Evolutionary conservation across 495 filamentous ascomycete species (phyloP), one percentile per base, ranked within the genome.

Genomic region (Aspergillus nanangensis): DNA sequence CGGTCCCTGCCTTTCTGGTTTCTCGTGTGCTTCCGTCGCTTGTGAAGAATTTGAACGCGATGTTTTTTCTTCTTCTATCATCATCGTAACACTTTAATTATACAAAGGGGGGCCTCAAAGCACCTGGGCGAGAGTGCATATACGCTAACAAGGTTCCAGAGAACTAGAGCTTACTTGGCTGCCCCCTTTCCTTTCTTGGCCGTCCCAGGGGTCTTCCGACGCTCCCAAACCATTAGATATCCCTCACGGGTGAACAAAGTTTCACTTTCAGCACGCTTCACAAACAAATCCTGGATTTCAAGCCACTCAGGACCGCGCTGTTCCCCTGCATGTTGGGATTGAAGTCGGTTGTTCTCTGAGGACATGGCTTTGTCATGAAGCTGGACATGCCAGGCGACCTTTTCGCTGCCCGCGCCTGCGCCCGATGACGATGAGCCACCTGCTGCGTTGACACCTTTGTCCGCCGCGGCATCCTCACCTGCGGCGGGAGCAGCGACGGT

Each of bases 161-260:
- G 3, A 8, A n/a, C n/a, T n/a, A n/a, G n/a, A 29, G 31, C 19
- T 45, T 42, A 56, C 43, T 51, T 55, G 36, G 54, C 50, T 8
- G 55, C 41, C 18, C 57, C 53, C 54, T 67, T 76, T n/a, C 60
- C 69, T 52, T 75, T 77, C n/a, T 55, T 62, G 21, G 71, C 65
- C 47, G 50, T 56, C 0, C 66, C 63, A n/a, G 65, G 58, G 13
- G 55, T 52, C 62, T 79, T 84, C 67, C 93, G 78, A 63, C 86
- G 77, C 75, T 98, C 93, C 93, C 93, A 98, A 43, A 98, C 81
- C 81, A 96, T 94, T 53, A 96, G 60, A 70, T 95, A 96, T 33
- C 82, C 88, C 75, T 98, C 93, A 22, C 89, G 86, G 2, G 92
- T 86, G 59, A 93, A 95, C 55, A 99, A 59, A 52, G 92, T 77